Base-by-base conservation (phyloP, 2,329 filamentous ascomycete species). In the Penicillium sclerotigenum region DNA sequence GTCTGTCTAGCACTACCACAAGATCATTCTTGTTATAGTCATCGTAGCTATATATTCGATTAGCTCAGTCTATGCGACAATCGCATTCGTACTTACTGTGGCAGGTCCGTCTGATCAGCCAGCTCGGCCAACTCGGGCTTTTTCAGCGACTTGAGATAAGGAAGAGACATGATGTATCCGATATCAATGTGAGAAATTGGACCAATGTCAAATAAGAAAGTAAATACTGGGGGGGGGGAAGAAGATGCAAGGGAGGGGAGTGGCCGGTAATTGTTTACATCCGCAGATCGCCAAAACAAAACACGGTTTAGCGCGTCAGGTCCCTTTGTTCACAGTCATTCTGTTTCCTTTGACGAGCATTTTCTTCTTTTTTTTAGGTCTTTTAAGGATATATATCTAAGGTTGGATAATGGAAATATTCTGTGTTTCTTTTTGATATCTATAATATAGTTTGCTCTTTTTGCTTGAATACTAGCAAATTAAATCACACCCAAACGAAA, bases 121-220 rank as follows among this genome's bases (percentile, higher is more conserved):
- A 95, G 80, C 60, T 89, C 87, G 65, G 85, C 74, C 54, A 96
- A 83, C 62, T 93, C 90, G 66, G 81, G 81, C 81, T 96, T 96
- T 79, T 89, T 87, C 82, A 94, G 89, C 73, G 83, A 82, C 74
- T 87, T 83, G 71, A 96, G 81, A 85, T 89, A 96, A 65, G 85
- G 84, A 70, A 87, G 85, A 66, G 77, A 85, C 86, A 89, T 89
- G 66, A 71, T 82, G 66, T 31, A 46, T 48, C 45, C 9, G 41
- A 54, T 57, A 52, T 13, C 24, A 37, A 38, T 14, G 52, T 28
- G 16, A 16, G 36, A 42, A 49, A 48, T 53, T 58, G 29, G 55
- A 58, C 37, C 38, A 55, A 59, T 59, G 36, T 48, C 47, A 61
- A 61, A 61, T 59, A 50, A 60, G 42, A 56, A 55, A 45, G 52